Evolutionary conservation across 2,329 filamentous ascomycete genomes (phyloP).

Genomic region (Trichoderma simmonsii): DNA sequence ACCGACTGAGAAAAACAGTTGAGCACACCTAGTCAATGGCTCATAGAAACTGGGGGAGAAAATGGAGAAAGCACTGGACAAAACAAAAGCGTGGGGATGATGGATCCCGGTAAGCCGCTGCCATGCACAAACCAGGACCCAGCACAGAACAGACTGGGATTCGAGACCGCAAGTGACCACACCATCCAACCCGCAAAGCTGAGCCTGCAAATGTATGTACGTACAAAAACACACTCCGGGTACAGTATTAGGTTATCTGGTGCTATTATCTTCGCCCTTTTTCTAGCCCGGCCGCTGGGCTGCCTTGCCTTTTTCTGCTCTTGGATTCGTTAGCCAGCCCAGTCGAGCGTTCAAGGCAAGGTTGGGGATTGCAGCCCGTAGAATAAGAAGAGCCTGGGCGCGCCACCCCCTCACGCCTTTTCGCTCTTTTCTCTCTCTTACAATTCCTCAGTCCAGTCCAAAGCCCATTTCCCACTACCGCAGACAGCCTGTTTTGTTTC

Average conservation of each 20-base stretch:
- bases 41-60: not conserved
- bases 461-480: not conserved
- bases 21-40: too few relatives aligned
- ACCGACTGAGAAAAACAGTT: not conserved
- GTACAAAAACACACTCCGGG: not conserved
- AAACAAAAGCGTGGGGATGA: constrained; percentile 13
- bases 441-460: not conserved
- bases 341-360: not conserved
- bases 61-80: not conserved
- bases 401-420: constrained; percentile 16
- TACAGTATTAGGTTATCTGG: not conserved
- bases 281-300: not conserved
- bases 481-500: not conserved
- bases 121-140: constrained; percentile 8
- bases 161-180: constrained; percentile 5
- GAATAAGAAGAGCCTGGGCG: constrained; percentile 13
- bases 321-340: not conserved
- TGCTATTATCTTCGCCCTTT: not conserved
- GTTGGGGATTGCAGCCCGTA: not conserved
- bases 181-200: constrained; percentile 11
- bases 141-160: not conserved
- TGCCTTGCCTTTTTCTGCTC: not conserved
- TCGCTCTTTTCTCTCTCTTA: not conserved
- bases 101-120: constrained; percentile 2
- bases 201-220: not conserved